Evolutionary conservation across 495 filamentous ascomycete genomes (phyloP), one percentile per base, ranked within the genome.

Genomic region (Daldinia grandis): DNA sequence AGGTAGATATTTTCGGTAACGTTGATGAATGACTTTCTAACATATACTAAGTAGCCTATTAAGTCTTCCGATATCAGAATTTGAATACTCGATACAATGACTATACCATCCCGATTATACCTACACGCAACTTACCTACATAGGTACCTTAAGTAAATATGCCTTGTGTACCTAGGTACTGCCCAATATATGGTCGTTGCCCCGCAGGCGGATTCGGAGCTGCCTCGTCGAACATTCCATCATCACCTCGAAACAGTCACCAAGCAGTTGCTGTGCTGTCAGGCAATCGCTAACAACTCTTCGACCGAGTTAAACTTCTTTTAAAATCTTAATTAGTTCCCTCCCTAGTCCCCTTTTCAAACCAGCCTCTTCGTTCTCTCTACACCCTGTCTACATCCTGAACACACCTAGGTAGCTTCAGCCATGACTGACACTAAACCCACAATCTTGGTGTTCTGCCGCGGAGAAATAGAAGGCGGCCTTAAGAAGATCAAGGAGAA

Each of bases 401-500:
- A 47, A 47, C 42, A 17, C 42, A 24, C 19, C 17, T 21, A 9
- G 24, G 8, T 47, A 9, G 24, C 19, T 47, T 47, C 19, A 47
- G 0, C n/a, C 42, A 47, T 47, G 42, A 21, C 19, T 12, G 42
- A 47, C 4, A 12, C 42, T 21, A 55, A 19, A 19, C 51, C 51
- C 14, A 55, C 27, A 30, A 30, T 55, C n/a, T 19, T 55, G n/a
- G 15, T 55, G 8, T 55, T 55, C 14, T 55, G 51, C 28, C 17
- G 30, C n/a, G 51, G 27, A 55, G 15, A 30, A n/a, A 4, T 55
- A 33, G 51, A 55, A 4, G 51, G n/a, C 28, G 30, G 25, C 51
- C 51, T 55, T 19, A 28, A 54, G 25, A 30, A 54, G 50, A 54
- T 55, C 27, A 55, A 31, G 28, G 51, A 31, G 51, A 55, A 31